Base-by-base conservation (phyloP, 495 filamentous ascomycete species). In the Neurospora sp. region DNA sequence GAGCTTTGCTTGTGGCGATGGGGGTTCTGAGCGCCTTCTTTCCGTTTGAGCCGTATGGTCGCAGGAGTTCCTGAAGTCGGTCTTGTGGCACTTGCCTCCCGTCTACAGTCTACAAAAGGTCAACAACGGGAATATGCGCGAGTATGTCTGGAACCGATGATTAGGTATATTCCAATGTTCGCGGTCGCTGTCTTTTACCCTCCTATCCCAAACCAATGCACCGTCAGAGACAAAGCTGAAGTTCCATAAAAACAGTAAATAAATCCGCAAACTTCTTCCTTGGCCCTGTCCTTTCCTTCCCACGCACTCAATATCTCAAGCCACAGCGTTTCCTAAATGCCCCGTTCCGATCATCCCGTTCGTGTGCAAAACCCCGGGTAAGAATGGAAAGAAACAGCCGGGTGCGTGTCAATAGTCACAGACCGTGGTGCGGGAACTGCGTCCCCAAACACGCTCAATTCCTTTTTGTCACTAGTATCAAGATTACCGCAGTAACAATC, bases 31-130 rank as follows among this genome's bases (percentile, higher is more conserved):
- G 89, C 1, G 84, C 80, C 0, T 71, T 81, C n/a, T 89, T 93
- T 70, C 90, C 90, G 8, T 92, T 92, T 74, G 91, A 93, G 82
- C 90, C 91, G 4, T 90, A 87, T 75, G 91, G 91, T 4, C 82
- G 85, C 71, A 81, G 91, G 74, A 91, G 90, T 78, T 90, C 89
- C 44, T 92, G 68, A 77, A 18, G 18, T 38, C 14, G 22, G 27
- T 0, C 6, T 8, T 35, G 27, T 18, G 14, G 27, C 27, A 65
- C 27, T 4, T 65, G 12, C 14, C 45, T 31, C n/a, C n/a, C n/a
- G n/a, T n/a, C 22, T 35, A 16, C 53, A 35, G 7, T 35, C 27
- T 35, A 35, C 27, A 8, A 16, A 61, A 14, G 47, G 22, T 12
- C 22, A 31, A 16, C 0, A 12, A 59, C 22, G 10, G 53, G 27